Evolutionary conservation across 805 yeast species (phyloP).

Genomic region (Cyberlindnera subsufficiens): DNA sequence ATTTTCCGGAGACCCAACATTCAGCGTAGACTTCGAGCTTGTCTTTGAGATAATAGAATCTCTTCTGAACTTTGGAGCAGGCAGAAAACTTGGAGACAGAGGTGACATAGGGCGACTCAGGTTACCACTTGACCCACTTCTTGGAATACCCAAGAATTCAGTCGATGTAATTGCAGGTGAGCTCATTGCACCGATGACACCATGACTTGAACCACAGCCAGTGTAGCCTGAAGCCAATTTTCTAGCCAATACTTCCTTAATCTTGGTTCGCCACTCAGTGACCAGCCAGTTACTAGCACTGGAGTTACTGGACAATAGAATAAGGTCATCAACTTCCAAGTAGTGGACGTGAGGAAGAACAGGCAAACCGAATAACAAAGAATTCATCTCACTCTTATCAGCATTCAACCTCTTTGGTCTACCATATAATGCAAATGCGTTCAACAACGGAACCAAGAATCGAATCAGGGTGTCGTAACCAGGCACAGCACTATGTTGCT

Average conservation of each 20-base stretch:
- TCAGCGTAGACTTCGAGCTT: conserved; percentile 9
- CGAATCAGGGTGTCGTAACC: conserved; percentile 83
- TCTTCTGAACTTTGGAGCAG: conserved; percentile 27
- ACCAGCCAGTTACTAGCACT: conserved; percentile 44
- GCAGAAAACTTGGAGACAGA: conserved; percentile 30
- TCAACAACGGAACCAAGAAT: conserved; percentile 68
- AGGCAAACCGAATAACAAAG: conserved; percentile 77
- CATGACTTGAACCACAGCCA: conserved; percentile 71
- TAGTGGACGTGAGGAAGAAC: conserved; percentile 74
- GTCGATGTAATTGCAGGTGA: conserved; percentile 39
- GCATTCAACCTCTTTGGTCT: conserved; percentile 73
- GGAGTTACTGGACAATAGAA: conserved; percentile 32
- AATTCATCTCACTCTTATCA: conserved; percentile 58
- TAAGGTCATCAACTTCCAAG: conserved; percentile 56
- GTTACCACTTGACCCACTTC: conserved; percentile 9
- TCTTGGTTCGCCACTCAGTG: conserved; percentile 51
- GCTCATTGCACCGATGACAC: conserved; percentile 52
- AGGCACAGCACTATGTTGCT: conserved; percentile 72
- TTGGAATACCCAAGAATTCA: conserved; percentile 25
- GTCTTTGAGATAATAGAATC: conserved; percentile 19
- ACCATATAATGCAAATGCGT: conserved; percentile 75
- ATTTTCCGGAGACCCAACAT: conserved; percentile 13
- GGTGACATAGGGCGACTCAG: conserved; percentile 27
- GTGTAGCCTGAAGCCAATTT: conserved; percentile 58
- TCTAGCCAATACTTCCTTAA: conserved; percentile 48